These are phyloP conservation scores for Microdochium bolleyi DNA, from an alignment of 2,329 filamentous ascomycete genomes.

Conservation along the genomic window DNA sequence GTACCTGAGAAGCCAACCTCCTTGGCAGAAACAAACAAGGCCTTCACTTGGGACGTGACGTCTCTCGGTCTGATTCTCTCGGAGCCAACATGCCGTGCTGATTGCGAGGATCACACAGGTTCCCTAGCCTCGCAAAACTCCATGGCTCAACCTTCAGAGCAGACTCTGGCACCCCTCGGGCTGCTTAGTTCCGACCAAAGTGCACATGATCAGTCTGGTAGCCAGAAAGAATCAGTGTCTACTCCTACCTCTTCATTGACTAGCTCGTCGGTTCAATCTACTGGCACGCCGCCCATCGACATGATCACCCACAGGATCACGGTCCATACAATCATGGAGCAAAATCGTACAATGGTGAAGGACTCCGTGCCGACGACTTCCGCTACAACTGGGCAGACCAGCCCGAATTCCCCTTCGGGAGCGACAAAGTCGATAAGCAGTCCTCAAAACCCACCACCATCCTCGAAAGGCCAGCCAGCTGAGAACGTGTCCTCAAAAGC, in stretches of 20 bases:
- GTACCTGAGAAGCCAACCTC: background rate
- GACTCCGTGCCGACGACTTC: background rate
- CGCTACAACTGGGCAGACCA: background rate
- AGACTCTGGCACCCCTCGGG: background rate
- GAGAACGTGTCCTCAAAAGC: background rate
- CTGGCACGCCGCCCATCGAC: background rate
- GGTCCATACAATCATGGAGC: background rate
- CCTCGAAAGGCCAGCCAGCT: background rate
- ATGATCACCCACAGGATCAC: background rate
- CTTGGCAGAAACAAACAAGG: background rate
- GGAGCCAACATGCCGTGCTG: background rate
- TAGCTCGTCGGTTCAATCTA: background rate
- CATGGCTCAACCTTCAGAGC: background rate
- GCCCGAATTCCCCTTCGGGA: background rate
- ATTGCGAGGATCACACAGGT: background rate
- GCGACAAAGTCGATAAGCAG: background rate
- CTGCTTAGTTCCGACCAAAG: background rate
- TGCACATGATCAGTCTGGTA: background rate
- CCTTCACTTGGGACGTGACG: background rate
- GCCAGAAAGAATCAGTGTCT: background rate
- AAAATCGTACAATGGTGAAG: background rate
- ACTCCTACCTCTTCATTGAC: background rate
- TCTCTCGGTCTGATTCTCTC: background rate
- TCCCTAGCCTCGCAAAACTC: background rate
- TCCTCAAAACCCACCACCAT: background rate